Percentiles rank a stretch among this genome's conserved stretches.
phyloP scores from a whole-genome alignment of 2,329 filamentous ascomycete genomes.

The Venturia oleaginea region DNA sequence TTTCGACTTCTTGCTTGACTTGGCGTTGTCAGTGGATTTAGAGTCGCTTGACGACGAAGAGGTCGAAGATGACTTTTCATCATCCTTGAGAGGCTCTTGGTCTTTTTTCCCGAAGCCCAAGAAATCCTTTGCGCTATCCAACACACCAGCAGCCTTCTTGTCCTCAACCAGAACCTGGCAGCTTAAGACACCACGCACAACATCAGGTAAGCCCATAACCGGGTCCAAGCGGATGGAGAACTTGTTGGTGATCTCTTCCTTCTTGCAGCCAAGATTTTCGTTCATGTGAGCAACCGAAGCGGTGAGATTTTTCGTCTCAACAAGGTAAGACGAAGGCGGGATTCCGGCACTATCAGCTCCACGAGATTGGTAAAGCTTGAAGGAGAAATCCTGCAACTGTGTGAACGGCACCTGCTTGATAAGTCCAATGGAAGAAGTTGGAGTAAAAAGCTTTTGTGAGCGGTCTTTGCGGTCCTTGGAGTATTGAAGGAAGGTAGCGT shows the following conservation, averaged over 20 bases:
- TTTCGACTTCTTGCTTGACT: constrained; percentile 34
- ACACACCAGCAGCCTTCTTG: constrained; percentile 63
- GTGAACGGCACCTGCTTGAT: constrained; percentile 80
- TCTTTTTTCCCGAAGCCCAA: constrained; percentile 84
- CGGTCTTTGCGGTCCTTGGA: constrained; percentile 57
- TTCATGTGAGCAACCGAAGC: constrained; percentile 69
- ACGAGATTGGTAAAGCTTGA: constrained; percentile 68
- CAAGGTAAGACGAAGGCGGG: constrained; percentile 46
- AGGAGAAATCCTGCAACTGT: constrained; percentile 70
- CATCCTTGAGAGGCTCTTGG: constrained; percentile 59
- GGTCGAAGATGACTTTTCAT: constrained; percentile 39
- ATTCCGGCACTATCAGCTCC: constrained; percentile 31
- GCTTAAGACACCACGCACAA: constrained; percentile 67
- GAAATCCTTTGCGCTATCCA: constrained; percentile 91
- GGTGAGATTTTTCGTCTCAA: constrained; percentile 80
- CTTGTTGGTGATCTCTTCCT: constrained; percentile 70
- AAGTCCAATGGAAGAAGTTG: constrained; percentile 64
- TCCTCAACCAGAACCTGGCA: constrained; percentile 68
- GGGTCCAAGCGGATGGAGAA: constrained; percentile 64
- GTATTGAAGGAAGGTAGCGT: constrained; percentile 69
- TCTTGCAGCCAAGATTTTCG: constrained; percentile 67
- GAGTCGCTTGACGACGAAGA: constrained; percentile 26
- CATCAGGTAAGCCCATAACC: constrained; percentile 70
- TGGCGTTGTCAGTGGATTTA: constrained; percentile 28
- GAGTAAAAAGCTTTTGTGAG: constrained; percentile 74